Conservation (phyloP, 345 rosid genomes). For the Hypericum androsaemum region DNA sequence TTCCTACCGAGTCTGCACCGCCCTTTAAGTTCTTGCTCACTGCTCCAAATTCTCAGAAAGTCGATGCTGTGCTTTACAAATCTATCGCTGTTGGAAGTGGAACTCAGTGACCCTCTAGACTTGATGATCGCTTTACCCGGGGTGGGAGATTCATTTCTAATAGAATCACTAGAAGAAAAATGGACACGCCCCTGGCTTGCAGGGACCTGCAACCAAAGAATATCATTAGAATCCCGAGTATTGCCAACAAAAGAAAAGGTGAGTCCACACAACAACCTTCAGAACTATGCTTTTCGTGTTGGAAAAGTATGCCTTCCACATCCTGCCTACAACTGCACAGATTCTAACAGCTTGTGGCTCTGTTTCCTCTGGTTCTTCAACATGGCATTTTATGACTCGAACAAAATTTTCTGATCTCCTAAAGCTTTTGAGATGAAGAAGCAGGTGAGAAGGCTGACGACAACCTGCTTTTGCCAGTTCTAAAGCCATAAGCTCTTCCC, state of each 20-base stretch:
- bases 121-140: constrained; percentile 40
- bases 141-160: constrained; percentile 32
- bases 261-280: constrained; percentile 41
- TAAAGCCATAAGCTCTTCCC: constrained; percentile 91
- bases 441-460: constrained; percentile 69
- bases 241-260: constrained; percentile 2
- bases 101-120: constrained; percentile 51
- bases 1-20: constrained; percentile 67
- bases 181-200: constrained; percentile 75
- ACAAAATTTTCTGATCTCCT: constrained; percentile 82
- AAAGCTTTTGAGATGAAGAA: constrained; percentile 78
- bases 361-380: constrained; percentile 44
- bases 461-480: constrained; percentile 89
- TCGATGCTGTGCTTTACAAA: constrained; percentile 64
- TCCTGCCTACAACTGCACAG: constrained; percentile 65
- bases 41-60: constrained; percentile 83
- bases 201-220: constrained; percentile 54
- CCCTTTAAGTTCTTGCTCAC: constrained; percentile 61
- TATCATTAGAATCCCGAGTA: constrained; percentile 5
- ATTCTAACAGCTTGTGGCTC: constrained; percentile 80
- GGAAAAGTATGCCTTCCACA: constrained; percentile 80
- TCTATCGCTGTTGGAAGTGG: constrained; percentile 41
- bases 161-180: constrained; percentile 67
- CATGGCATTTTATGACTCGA: constrained; percentile 68
- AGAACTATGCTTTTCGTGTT: constrained; percentile 42